phyloP scores from a whole-genome alignment of 23 red algal genomes.

The Gracilaria vermiculophylla region DNA sequence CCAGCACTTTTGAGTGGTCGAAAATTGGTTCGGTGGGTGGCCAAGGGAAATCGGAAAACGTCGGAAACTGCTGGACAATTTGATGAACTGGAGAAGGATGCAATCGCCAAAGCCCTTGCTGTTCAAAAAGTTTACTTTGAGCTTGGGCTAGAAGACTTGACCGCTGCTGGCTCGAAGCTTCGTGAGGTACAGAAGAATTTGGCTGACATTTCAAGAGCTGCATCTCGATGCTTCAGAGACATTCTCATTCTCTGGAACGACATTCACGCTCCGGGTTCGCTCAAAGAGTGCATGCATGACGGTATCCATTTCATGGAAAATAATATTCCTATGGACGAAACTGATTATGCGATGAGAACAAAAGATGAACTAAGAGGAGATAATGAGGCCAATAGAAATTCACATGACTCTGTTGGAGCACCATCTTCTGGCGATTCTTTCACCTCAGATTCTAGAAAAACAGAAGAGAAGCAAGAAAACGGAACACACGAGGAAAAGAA shows the following conservation, averaged over 20 bases:
- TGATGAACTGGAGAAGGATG: background rate
- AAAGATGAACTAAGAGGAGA: background rate
- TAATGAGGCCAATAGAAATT: background rate
- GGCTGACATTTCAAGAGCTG: background rate
- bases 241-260: slow-evolving; percentile 9
- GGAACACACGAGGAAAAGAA: background rate
- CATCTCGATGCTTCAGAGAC: slow-evolving; percentile 10
- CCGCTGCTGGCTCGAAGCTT: background rate
- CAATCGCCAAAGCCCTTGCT: background rate
- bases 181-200: background rate
- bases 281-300: background rate
- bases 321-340: background rate
- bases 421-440: background rate
- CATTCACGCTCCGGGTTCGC: background rate
- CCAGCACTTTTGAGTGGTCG: background rate
- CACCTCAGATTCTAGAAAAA: background rate
- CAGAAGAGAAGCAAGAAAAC: background rate
- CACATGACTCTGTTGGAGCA: background rate
- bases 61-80: background rate
- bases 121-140: slow-evolving; percentile 15
- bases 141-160: background rate
- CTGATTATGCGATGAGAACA: background rate
- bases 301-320: background rate
- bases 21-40: background rate
- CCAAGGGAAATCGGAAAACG: background rate